Percentiles rank a stretch among this genome's conserved stretches.
These are phyloP conservation scores for Euphorbia celastroides DNA, from an alignment of 441 rosid species.

Conservation along the genomic window DNA sequence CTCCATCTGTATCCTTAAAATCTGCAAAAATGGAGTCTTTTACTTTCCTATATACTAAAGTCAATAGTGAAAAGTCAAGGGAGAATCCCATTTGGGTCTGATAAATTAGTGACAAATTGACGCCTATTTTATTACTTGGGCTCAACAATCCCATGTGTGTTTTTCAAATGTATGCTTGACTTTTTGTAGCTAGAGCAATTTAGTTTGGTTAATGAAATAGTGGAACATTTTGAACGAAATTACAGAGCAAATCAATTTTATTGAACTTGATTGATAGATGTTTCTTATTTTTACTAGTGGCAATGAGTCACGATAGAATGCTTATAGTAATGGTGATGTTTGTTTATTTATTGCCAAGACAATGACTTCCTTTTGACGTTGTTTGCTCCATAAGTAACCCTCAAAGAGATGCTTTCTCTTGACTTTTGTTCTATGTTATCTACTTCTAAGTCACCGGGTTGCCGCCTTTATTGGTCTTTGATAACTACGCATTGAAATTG, in stretches of 20 bases:
- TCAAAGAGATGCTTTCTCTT: background rate
- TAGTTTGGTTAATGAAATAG: too few species aligned
- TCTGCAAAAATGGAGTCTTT: background rate
- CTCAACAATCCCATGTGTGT: too few species aligned
- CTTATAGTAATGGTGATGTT: background rate
- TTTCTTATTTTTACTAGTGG: background rate
- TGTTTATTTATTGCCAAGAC: background rate
- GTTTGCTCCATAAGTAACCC: background rate
- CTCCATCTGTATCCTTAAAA: constrained; percentile 40
- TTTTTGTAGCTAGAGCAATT: too few species aligned
- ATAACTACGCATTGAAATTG: too few species aligned
- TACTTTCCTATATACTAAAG: background rate
- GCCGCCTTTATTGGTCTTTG: background rate
- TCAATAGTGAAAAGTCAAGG: background rate
- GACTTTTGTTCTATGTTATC: background rate
- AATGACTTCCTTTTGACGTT: background rate
- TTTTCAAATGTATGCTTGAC: too few species aligned
- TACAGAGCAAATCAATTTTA: too few species aligned
- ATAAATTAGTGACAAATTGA: too few species aligned
- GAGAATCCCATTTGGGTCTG: background rate
- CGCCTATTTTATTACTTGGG: too few species aligned
- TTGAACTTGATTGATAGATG: too few species aligned
- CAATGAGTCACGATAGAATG: background rate
- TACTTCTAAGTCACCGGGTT: background rate
- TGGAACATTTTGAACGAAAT: too few species aligned